These are phyloP conservation scores for Mycena chlorophos DNA, from an alignment of 768 basidiomycete genomes.

Conservation along the genomic window DNA sequence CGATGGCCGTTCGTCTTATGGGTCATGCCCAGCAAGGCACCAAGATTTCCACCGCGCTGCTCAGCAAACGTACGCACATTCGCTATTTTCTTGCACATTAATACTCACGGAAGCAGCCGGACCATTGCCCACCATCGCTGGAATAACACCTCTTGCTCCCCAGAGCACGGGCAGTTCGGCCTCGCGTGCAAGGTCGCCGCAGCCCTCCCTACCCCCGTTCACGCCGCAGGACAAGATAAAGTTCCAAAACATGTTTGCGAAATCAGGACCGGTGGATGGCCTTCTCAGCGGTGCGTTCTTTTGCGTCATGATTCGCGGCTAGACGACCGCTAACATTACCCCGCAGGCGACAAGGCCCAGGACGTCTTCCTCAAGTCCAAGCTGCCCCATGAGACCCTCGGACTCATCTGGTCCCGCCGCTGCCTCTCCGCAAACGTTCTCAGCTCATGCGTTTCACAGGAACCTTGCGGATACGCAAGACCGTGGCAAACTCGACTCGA, in stretches of 20 bases:
- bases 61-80: conserved; percentile 73
- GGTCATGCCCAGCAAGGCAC: conserved; percentile 91
- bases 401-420: conserved; percentile 81
- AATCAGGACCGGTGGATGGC: conserved; percentile 71
- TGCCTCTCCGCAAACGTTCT: background rate
- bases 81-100: conserved; percentile 9
- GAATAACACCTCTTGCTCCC: conserved; percentile 56
- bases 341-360: conserved; percentile 79
- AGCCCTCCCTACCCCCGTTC: conserved; percentile 62
- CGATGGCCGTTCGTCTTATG: conserved; percentile 86
- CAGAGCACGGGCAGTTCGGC: conserved; percentile 60
- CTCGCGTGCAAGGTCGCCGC: conserved; percentile 56
- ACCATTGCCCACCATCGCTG: conserved; percentile 78
- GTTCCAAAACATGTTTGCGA: conserved; percentile 77
- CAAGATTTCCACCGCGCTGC: conserved; percentile 57
- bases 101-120: conserved; percentile 58
- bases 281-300: conserved; percentile 65
- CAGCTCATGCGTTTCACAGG: conserved; percentile 47
- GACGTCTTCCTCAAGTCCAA: conserved; percentile 91
- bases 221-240: conserved; percentile 81
- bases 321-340: background rate
- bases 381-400: conserved; percentile 80
- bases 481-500: conserved; percentile 81
- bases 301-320: background rate
- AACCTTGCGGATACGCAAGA: conserved; percentile 93